A percentile compares a stretch with the other conserved stretches of the same genome.
Evolutionary conservation across 345 rosid genomes (phyloP).

Genomic region (Noccaea caerulescens): DNA sequence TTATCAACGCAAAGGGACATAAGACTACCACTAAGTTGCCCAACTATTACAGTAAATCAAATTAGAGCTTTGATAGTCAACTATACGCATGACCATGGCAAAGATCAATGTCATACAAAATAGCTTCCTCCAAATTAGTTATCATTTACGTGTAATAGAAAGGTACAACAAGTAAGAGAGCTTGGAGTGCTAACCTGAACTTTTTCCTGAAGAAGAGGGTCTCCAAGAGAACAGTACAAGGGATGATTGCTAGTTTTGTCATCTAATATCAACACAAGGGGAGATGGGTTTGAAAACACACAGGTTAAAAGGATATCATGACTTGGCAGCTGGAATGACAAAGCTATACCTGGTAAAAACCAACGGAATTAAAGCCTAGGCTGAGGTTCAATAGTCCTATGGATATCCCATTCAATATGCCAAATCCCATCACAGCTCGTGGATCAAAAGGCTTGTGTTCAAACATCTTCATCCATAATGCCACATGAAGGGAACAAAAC

Average conservation of each 20-base stretch:
- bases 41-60: not conserved
- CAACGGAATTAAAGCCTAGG: constrained; percentile 98
- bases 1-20: constrained; percentile 19
- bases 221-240: constrained; percentile 98
- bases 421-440: constrained; percentile 99
- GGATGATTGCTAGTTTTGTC: constrained; percentile 99
- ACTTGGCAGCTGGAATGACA: constrained; percentile 20
- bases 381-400: constrained; percentile 97
- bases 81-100: constrained; percentile 19
- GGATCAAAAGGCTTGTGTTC: constrained; percentile 99
- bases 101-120: constrained; percentile 3
- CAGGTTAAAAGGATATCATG: constrained; percentile 12
- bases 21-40: constrained; percentile 21
- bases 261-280: constrained; percentile 58
- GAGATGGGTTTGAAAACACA: constrained; percentile 10
- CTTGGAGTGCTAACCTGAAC: constrained; percentile 69
- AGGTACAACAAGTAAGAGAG: constrained; percentile 14
- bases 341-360: constrained; percentile 89
- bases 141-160: constrained; percentile 6
- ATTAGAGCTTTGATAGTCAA: not conserved
- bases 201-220: constrained; percentile 93
- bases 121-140: constrained; percentile 26
- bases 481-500: constrained; percentile 98
- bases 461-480: constrained; percentile 93
- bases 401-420: constrained; percentile 94